A percentile compares a stretch with the other conserved stretches of the same genome.
phyloP scores from a whole-genome alignment of 2,329 filamentous ascomycete species.

The Aspergillus costaricaensis region DNA sequence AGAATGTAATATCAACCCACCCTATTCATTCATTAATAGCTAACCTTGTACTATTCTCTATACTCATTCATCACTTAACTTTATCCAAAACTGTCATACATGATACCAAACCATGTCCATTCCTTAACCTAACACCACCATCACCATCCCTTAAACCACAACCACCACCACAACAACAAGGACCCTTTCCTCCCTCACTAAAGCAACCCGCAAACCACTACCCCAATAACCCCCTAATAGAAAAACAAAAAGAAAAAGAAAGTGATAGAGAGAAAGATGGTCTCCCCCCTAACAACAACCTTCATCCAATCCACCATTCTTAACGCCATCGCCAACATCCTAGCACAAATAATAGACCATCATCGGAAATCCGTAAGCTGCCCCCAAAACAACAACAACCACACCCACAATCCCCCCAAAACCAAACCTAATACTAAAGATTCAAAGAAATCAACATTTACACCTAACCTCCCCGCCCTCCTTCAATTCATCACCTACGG shows the following conservation, averaged over 20 bases:
- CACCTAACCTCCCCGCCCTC: conserved; percentile 67
- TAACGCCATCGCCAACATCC: conserved; percentile 41
- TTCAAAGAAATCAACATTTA: conserved; percentile 38
- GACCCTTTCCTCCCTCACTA: too few relatives aligned
- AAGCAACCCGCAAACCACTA: neutral
- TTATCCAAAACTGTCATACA: too few relatives aligned
- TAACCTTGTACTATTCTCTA: neutral
- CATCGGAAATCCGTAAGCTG: conserved; percentile 37
- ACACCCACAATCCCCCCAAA: neutral
- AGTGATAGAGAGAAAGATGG: neutral
- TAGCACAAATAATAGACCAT: conserved; percentile 43
- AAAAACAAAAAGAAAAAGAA: neutral
- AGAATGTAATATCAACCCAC: neutral
- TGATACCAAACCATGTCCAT: neutral
- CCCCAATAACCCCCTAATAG: neutral
- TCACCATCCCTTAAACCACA: neutral
- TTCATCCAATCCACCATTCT: conserved; percentile 41
- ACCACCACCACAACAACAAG: neutral
- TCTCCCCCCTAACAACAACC: conserved; percentile 36
- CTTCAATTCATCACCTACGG: conserved; percentile 77
- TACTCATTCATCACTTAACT: neutral
- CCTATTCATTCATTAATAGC: neutral
- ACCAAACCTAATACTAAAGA: neutral
- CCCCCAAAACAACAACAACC: neutral
- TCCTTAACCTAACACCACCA: neutral